phyloP scores from a whole-genome alignment of 1,139 yeast species.

The Yamadazyma atmosphaerica region DNA sequence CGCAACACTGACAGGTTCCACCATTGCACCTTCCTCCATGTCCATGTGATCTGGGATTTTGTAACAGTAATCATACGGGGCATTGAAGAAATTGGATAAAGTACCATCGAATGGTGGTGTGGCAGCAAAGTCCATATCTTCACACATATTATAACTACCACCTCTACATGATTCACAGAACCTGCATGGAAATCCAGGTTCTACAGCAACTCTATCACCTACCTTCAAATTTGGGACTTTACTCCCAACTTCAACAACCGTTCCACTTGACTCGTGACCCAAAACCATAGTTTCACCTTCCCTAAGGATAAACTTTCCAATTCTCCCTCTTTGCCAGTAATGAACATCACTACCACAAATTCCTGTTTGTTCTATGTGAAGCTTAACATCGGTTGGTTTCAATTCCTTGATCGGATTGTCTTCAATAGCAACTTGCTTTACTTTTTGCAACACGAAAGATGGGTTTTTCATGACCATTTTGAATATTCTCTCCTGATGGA shows the following conservation, averaged over 20 bases:
- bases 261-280: slow-evolving; percentile 79
- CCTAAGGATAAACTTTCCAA: slow-evolving; percentile 68
- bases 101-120: slow-evolving; percentile 67
- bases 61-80: slow-evolving; percentile 64
- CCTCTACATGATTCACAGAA: slow-evolving; percentile 70
- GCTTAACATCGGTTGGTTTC: slow-evolving; percentile 14
- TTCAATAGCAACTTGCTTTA: slow-evolving; percentile 59
- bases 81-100: slow-evolving; percentile 58
- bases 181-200: slow-evolving; percentile 71
- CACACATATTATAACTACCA: slow-evolving; percentile 79
- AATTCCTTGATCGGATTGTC: slow-evolving; percentile 51
- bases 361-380: slow-evolving; percentile 51
- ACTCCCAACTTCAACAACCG: slow-evolving; percentile 56
- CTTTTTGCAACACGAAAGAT: slow-evolving; percentile 59
- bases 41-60: slow-evolving; percentile 30
- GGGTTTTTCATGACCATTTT: slow-evolving; percentile 38
- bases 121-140: slow-evolving; percentile 84
- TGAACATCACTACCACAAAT: slow-evolving; percentile 90
- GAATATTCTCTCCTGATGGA: not conserved
- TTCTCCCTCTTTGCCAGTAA: slow-evolving; percentile 75
- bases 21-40: slow-evolving; percentile 32
- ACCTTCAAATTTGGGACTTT: slow-evolving; percentile 59
- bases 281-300: slow-evolving; percentile 58
- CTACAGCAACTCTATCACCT: slow-evolving; percentile 85
- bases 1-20: slow-evolving; percentile 34